Evolutionary conservation across 441 rosid species (phyloP).

Genomic region (Gossypium davidsonii): DNA sequence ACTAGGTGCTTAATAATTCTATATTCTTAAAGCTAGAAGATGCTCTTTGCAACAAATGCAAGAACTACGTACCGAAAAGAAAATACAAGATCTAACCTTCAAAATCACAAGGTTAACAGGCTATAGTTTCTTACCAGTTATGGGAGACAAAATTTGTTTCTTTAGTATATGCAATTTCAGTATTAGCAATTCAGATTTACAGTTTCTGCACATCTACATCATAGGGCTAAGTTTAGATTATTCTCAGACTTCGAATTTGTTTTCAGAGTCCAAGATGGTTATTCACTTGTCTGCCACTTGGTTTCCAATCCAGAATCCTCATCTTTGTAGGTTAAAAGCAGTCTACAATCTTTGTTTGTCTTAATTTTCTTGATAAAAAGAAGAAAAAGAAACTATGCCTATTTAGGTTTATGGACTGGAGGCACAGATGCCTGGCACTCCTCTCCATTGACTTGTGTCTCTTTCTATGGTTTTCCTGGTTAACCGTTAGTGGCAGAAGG

Average conservation of each 20-base stretch:
- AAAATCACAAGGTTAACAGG: background rate
- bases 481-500: background rate
- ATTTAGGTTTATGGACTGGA: background rate
- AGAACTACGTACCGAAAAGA: background rate
- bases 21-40: conserved; percentile 2
- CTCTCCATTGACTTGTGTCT: background rate
- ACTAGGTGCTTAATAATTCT: background rate
- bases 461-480: background rate
- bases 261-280: background rate
- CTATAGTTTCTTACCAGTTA: background rate
- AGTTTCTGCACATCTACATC: background rate
- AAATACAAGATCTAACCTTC: background rate
- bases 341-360: background rate
- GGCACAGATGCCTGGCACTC: background rate
- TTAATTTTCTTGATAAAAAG: background rate
- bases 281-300: background rate
- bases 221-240: background rate
- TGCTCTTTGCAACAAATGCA: background rate
- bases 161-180: background rate
- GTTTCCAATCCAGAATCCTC: background rate
- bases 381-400: background rate
- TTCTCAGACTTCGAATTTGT: background rate
- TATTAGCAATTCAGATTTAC: background rate
- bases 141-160: background rate
- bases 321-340: background rate